Conservation (phyloP, 2,329 filamentous ascomycete genomes). For the Trichoderma atrobrunneum region DNA sequence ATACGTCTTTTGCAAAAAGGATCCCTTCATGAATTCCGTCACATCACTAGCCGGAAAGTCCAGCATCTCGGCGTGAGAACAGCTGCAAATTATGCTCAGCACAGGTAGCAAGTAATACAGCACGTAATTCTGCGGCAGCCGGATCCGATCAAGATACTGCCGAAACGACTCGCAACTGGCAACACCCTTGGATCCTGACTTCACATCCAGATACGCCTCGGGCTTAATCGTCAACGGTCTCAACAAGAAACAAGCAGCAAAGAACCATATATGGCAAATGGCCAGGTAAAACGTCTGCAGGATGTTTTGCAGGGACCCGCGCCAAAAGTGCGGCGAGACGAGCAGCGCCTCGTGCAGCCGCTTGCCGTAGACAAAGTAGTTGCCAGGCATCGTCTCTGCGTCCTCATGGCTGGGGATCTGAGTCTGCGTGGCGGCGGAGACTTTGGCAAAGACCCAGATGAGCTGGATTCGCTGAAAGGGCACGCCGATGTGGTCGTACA, state of each 20-base stretch:
- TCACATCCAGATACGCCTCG: not conserved
- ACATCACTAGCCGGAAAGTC: conserved; percentile 53
- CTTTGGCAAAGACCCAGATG: conserved; percentile 50
- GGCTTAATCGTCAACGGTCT: conserved; percentile 29
- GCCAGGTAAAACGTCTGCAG: conserved; percentile 44
- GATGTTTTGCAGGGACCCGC: conserved; percentile 38
- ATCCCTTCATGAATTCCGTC: conserved; percentile 45
- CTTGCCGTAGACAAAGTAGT: conserved; percentile 54
- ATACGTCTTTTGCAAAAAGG: conserved; percentile 47
- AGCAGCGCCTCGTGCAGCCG: conserved; percentile 50
- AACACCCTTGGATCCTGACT: not conserved
- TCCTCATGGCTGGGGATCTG: not conserved
- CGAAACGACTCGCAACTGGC: conserved; percentile 42
- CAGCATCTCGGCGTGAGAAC: conserved; percentile 49
- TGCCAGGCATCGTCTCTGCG: conserved; percentile 27
- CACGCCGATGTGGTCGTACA: conserved; percentile 56
- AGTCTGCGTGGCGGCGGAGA: not conserved
- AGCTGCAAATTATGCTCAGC: conserved; percentile 54
- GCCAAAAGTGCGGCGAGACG: conserved; percentile 34
- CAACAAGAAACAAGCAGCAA: conserved; percentile 49
- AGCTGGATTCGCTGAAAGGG: conserved; percentile 50
- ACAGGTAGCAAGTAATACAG: conserved; percentile 53
- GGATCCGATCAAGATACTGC: conserved; percentile 50
- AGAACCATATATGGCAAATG: conserved; percentile 53
- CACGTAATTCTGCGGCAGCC: conserved; percentile 46